Evolutionary conservation across 345 rosid genomes (phyloP).

Genomic region (Acer negundo): DNA sequence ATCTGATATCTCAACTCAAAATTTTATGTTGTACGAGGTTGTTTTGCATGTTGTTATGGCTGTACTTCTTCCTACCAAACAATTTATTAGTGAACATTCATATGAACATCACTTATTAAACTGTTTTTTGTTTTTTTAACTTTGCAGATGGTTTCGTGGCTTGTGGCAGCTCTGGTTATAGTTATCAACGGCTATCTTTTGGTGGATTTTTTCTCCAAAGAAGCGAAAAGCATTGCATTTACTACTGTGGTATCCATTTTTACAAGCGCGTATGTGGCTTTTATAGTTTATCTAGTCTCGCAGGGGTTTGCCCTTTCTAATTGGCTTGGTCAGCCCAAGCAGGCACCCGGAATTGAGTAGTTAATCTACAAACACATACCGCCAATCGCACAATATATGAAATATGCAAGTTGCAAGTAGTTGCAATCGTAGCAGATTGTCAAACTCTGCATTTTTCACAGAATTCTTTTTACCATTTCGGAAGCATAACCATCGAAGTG

Average conservation of each 20-base stretch:
- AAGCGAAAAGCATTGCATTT: constrained; percentile 50
- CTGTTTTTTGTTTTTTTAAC: not conserved
- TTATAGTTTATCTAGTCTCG: constrained; percentile 68
- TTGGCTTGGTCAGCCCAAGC: constrained; percentile 37
- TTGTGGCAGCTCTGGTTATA: constrained; percentile 80
- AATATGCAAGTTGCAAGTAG: not conserved
- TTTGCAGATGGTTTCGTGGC: constrained; percentile 70
- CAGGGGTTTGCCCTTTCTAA: constrained; percentile 41
- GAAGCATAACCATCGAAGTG: not conserved
- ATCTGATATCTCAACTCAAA: not conserved
- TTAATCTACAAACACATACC: not conserved
- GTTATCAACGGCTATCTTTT: constrained; percentile 84
- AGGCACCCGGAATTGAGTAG: constrained; percentile 28
- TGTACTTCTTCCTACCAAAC: not conserved
- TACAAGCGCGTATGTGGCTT: constrained; percentile 59
- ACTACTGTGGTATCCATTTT: constrained; percentile 38
- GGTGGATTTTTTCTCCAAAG: constrained; percentile 67
- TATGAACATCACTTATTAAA: not conserved
- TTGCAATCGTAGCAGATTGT: not conserved
- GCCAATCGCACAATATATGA: not conserved
- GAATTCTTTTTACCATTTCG: not conserved
- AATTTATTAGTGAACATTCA: not conserved
- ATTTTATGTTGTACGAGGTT: not conserved
- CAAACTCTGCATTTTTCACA: not conserved
- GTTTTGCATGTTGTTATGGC: not conserved